These are phyloP conservation scores for Lavandula angustifolia DNA, from an alignment of 257 asterid species.

Conservation along the genomic window DNA sequence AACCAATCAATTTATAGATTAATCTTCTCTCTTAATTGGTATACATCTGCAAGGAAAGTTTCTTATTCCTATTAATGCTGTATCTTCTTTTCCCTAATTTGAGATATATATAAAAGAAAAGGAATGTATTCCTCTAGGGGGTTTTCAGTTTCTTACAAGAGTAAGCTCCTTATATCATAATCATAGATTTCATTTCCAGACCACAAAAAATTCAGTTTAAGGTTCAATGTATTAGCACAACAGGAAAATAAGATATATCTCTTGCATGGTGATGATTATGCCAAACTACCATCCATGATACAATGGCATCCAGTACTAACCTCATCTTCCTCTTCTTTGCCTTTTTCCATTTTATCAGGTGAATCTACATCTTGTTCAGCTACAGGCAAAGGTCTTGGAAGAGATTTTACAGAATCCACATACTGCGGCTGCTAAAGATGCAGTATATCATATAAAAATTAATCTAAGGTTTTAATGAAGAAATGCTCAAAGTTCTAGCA, in stretches of 20 bases:
- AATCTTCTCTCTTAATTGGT: background rate
- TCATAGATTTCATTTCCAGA: background rate
- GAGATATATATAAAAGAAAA: no score
- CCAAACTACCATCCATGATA: background rate
- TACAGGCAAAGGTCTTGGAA: slow-evolving; percentile 83
- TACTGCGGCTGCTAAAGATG: slow-evolving; percentile 56
- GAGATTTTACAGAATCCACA: slow-evolving; percentile 62
- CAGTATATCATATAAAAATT: slow-evolving; percentile 23
- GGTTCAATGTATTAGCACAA: no score
- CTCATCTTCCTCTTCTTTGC: slow-evolving; percentile 68
- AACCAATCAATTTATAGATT: background rate
- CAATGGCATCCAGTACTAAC: slow-evolving; percentile 43
- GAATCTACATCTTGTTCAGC: slow-evolving; percentile 53
- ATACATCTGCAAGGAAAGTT: background rate
- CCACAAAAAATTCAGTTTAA: no score
- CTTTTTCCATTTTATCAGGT: slow-evolving; percentile 45
- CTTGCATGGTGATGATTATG: no score
- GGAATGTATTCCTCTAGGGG: background rate
- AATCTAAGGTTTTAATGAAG: slow-evolving; percentile 3
- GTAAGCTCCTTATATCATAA: background rate
- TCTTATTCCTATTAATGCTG: background rate
- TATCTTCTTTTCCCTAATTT: no score
- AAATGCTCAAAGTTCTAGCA: background rate
- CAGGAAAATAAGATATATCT: no score
- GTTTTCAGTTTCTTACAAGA: background rate